These are phyloP conservation scores for Septoria petroselini DNA, from an alignment of 2,329 filamentous ascomycete genomes.

Conservation along the genomic window DNA sequence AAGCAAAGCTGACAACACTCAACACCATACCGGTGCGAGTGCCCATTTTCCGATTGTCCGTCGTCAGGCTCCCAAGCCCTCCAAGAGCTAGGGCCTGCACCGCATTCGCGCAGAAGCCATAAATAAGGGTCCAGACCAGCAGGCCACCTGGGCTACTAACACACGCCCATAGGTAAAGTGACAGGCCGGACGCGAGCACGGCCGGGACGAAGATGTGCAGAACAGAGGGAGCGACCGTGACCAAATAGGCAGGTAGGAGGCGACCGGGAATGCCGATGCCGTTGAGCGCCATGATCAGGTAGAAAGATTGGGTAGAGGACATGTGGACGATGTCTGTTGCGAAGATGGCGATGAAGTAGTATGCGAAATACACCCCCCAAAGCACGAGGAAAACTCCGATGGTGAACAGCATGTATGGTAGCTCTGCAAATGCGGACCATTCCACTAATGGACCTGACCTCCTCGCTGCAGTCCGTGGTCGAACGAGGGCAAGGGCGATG, in stretches of 20 bases:
- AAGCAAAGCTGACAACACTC: not conserved
- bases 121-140: constrained; percentile 42
- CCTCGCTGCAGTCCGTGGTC: constrained; percentile 43
- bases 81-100: constrained; percentile 2
- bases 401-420: constrained; percentile 39
- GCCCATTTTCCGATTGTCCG: not conserved
- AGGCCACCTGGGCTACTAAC: constrained; percentile 36
- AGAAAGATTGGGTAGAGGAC: constrained; percentile 32
- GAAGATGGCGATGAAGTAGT: constrained; percentile 45
- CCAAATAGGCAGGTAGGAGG: constrained; percentile 51
- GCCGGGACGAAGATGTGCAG: too few relatives aligned
- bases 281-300: constrained; percentile 51
- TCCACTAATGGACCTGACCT: constrained; percentile 44
- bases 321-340: constrained; percentile 29
- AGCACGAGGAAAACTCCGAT: constrained; percentile 32
- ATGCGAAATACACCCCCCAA: constrained; percentile 41
- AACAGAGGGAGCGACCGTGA: too few relatives aligned
- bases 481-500: constrained; percentile 38
- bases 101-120: constrained; percentile 45
- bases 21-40: not conserved
- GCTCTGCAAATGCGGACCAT: constrained; percentile 41
- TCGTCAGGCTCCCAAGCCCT: not conserved
- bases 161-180: too few relatives aligned
- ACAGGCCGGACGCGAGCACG: too few relatives aligned
- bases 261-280: constrained; percentile 55